Evolutionary conservation across 2,329 filamentous ascomycete genomes (phyloP), one percentile per base, ranked within the genome.

Genomic region (Paecilomyces variotii): DNA sequence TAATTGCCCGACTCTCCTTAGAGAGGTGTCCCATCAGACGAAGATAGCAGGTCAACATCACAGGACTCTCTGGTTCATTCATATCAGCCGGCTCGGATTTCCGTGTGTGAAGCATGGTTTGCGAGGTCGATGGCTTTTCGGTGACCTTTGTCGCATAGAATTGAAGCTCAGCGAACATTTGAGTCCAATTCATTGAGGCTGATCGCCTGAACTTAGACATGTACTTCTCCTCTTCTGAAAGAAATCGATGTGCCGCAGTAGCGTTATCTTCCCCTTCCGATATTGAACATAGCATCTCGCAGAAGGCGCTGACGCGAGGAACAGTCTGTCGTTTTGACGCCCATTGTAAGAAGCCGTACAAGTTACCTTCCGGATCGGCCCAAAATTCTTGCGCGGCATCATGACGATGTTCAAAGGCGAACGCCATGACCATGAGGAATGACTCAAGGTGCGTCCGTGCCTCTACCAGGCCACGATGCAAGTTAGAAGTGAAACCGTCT

Each of bases 321-420:
- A 95, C 97, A 0, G 95, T 96, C 61, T 96, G 91, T 66, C 94
- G 84, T 65, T 91, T 88, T 2, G 94, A 96, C n/a, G 92, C 90
- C 94, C 94, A 99, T 63, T 96, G 90, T 71, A 99, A 82, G 70
- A 99, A 99, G 0, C 94, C 94, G 62, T 92, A 90, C 32, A 99
- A 79, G 65, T 97, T 96, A 69, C 91, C 91, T 67, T 99, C 94
- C 1, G 89, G 86, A 69, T 97, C 92, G 32, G 84, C 84, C 94
- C 94, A 99, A 65, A 97, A 97, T 53, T 87, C 88, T 68, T 90
- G 85, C 9, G 92, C 90, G 27, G 91, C 88, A 56, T 96, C 90
- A 14, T 89, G 84, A 35, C 91, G 87, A 30, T 88, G 86, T 68
- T 97, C 90, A 68, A 93, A 99, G 3, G 91, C 85, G 69, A 94